phyloP scores from a whole-genome alignment of 2,329 filamentous ascomycete species.

The Verticillium longisporum region DNA sequence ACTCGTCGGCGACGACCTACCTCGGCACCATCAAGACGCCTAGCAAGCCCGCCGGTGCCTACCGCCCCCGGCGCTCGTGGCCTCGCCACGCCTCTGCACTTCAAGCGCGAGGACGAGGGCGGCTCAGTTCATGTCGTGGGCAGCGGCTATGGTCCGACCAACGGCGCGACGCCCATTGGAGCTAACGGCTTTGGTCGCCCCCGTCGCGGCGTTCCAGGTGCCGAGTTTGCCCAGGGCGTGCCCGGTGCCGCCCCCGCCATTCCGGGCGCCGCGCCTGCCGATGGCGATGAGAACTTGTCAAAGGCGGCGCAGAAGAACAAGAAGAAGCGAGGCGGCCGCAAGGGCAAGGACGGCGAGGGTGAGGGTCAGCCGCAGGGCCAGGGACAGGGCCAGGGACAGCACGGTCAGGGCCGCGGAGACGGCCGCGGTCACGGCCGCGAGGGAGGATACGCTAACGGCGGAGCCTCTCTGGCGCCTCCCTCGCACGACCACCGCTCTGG shows the following conservation, averaged over 20 bases:
- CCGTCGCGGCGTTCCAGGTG: constrained; percentile 79
- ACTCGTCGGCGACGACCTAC: constrained; percentile 75
- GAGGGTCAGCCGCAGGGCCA: constrained; percentile 39
- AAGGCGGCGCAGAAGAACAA: constrained; percentile 93
- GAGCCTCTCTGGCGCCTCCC: constrained; percentile 15
- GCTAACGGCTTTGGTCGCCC: constrained; percentile 74
- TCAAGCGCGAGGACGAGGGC: constrained; percentile 96
- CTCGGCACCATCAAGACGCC: constrained; percentile 86
- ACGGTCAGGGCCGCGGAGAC: constrained; percentile 24
- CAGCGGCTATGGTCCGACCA: constrained; percentile 58
- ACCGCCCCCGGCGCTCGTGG: constrained; percentile 92
- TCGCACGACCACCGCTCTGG: constrained; percentile 44
- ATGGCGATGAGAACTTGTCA: constrained; percentile 67
- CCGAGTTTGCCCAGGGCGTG: constrained; percentile 61
- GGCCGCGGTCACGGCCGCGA: constrained; percentile 20
- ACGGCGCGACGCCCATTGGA: constrained; percentile 61
- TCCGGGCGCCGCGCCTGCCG: constrained; percentile 55
- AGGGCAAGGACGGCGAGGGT: constrained; percentile 71
- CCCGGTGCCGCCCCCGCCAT: constrained; percentile 64
- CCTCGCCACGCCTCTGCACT: constrained; percentile 80
- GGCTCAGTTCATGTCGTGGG: constrained; percentile 78
- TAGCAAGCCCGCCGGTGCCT: constrained; percentile 94
- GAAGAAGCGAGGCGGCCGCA: constrained; percentile 93
- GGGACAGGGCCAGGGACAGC: constrained; percentile 16
- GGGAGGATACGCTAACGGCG: constrained; percentile 40